Base-by-base conservation (phyloP, 2,329 filamentous ascomycete genomes). In the Zalaria sp. region DNA sequence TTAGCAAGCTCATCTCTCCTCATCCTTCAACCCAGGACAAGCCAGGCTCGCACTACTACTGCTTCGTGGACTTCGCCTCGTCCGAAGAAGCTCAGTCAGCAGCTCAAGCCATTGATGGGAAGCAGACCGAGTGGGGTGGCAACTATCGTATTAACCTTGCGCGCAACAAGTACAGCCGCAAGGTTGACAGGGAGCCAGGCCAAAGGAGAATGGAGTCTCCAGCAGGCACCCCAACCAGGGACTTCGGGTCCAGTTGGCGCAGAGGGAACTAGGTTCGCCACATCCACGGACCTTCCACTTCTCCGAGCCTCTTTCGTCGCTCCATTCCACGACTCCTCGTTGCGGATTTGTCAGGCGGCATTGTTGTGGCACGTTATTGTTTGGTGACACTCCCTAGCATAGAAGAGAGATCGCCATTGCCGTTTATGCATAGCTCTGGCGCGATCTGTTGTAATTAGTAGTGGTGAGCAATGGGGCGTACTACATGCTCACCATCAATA, bases 1-100 rank as follows among this genome's bases (percentile, higher is more conserved):
- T 71, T 43, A 69, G 63, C 54, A 71, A 70, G 53, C 53, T 69
- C 36, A 52, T 54, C 8, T 49, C 47, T 10, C 51, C 52, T 2
- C 40, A 38, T 9, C 44, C 50, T 9, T 43, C 42, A 5, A 42
- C 43, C 2, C 26, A 38, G 26, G 35, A 27, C 5, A 34, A 29
- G 27, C 43, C 43, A 5, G 51, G 43, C 10, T 47, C 45, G 6
- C 45, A 47, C n/a, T 46, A 47, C 43, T 57, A 57, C 39, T 57
- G 54, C 31, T 58, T 57, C 35, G 54, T 58, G 3, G 55, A 58
- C 37, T 37, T 58, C 5, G 18, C 43, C 5, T 50, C 39, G 32
- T 43, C 45, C 10, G 45, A 53, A 31, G 53, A 58, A 29, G 54
- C 55, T 1, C 39, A 46, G 32, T 38, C 42, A 10, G 56, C 54